phyloP scores from a whole-genome alignment of 75 land plant genomes.

The Pinus tabuliformis region DNA sequence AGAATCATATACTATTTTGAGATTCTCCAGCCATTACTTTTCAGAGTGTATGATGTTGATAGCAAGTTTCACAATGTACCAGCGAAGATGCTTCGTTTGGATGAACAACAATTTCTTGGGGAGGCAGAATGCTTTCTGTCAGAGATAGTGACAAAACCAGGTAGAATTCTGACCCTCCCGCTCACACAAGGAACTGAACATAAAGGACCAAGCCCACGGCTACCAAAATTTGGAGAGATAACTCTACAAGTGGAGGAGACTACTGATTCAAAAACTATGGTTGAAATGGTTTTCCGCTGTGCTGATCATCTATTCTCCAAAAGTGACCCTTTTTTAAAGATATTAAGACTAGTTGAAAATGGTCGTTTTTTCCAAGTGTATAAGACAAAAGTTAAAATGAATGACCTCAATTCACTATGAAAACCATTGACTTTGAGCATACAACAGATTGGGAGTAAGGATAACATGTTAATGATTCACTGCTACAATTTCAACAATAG shows the following conservation, averaged over 20 bases:
- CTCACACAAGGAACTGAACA: slow-evolving; percentile 27
- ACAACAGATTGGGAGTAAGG: too few relatives aligned
- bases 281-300: slow-evolving; percentile 62
- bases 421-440: too few relatives aligned
- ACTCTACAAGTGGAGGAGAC: slow-evolving; percentile 82
- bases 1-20: slow-evolving; percentile 70
- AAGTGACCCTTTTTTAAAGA: too few relatives aligned
- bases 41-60: slow-evolving; percentile 78
- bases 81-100: slow-evolving; percentile 56
- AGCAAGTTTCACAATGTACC: slow-evolving; percentile 53
- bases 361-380: too few relatives aligned
- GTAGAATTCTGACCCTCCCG: slow-evolving; percentile 28
- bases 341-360: too few relatives aligned
- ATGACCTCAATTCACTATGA: too few relatives aligned
- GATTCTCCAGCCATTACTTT: slow-evolving; percentile 63
- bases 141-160: slow-evolving; percentile 37
- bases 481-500: too few relatives aligned
- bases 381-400: too few relatives aligned
- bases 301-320: too few relatives aligned
- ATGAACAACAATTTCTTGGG: slow-evolving; percentile 83
- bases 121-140: slow-evolving; percentile 68
- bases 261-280: slow-evolving; percentile 48
- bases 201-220: neutral
- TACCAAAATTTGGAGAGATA: slow-evolving; percentile 40
- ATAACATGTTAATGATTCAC: too few relatives aligned